phyloP scores from a whole-genome alignment of 2,329 filamentous ascomycete genomes.

The Boeremia exigua region DNA sequence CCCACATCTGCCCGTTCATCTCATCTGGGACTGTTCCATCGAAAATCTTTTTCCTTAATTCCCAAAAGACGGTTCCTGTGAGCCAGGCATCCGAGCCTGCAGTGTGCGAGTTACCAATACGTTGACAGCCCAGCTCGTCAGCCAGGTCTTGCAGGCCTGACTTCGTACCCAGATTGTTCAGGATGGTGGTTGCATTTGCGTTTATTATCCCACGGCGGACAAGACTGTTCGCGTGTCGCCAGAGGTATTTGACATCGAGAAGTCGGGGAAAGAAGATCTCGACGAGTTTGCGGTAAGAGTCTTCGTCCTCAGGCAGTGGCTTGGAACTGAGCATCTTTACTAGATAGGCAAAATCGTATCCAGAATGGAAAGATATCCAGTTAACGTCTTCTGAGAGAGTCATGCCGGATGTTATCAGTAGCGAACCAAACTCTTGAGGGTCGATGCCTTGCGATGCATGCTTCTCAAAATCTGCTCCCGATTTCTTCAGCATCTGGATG shows the following conservation, averaged over 20 bases:
- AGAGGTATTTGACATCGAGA: conserved; percentile 96
- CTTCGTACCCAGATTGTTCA: conserved; percentile 87
- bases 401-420: conserved; percentile 90
- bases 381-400: conserved; percentile 86
- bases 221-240: conserved; percentile 80
- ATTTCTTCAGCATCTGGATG: conserved; percentile 86
- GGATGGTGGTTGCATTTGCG: conserved; percentile 68
- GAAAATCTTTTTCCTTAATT: conserved; percentile 87
- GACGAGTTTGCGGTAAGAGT: conserved; percentile 86
- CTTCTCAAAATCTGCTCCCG: conserved; percentile 88
- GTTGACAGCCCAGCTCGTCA: conserved; percentile 88
- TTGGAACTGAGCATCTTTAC: conserved; percentile 90
- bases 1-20: conserved; percentile 92
- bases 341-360: conserved; percentile 97
- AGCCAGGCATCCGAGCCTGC: conserved; percentile 92
- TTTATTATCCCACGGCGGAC: conserved; percentile 57
- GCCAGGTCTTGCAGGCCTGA: conserved; percentile 92
- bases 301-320: conserved; percentile 85
- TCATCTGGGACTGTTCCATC: conserved; percentile 78
- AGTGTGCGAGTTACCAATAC: conserved; percentile 86
- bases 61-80: conserved; percentile 94
- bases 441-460: conserved; percentile 91
- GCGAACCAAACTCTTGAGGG: conserved; percentile 82
- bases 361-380: conserved; percentile 97
- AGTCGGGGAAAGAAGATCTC: conserved; percentile 91